A percentile compares a stretch with the other conserved stretches of the same genome.
These are phyloP conservation scores for Xylariaceae sp. DNA, from an alignment of 2,329 filamentous ascomycete genomes.

Conservation along the genomic window DNA sequence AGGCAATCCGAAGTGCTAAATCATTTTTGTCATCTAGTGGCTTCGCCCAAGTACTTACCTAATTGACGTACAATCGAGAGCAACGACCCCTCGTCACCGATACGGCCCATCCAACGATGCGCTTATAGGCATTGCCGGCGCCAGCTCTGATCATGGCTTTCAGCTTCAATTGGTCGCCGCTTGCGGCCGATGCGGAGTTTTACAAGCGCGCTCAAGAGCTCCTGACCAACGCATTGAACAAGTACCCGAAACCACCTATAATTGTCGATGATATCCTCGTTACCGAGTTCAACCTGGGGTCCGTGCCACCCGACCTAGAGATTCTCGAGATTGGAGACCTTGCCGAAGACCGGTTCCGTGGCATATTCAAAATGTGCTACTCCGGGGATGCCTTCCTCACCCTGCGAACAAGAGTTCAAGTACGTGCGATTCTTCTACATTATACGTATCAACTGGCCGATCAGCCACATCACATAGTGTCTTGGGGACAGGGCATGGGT, in stretches of 20 bases:
- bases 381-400: constrained; percentile 92
- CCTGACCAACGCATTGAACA: constrained; percentile 91
- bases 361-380: constrained; percentile 99
- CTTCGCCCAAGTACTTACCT: not conserved
- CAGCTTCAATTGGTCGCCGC: constrained; percentile 99
- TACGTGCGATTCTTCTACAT: constrained; percentile 39
- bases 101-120: constrained; percentile 21
- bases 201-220: constrained; percentile 89
- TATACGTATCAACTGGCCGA: constrained; percentile 2
- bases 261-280: constrained; percentile 99
- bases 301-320: constrained; percentile 88
- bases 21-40: not conserved
- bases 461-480: not conserved
- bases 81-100: not conserved
- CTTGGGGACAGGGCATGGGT: not conserved
- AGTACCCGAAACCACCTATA: constrained; percentile 94
- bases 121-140: constrained; percentile 29
- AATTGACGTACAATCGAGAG: not conserved
- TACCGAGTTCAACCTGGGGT: constrained; percentile 93
- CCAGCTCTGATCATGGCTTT: constrained; percentile 75
- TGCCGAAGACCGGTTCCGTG: constrained; percentile 92
- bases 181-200: constrained; percentile 90
- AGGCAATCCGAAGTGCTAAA: not conserved
- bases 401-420: constrained; percentile 89
- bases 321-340: constrained; percentile 97